A percentile compares a stretch with the other conserved stretches of the same genome.
These are phyloP conservation scores for Lophiostoma macrostomum DNA, from an alignment of 495 filamentous ascomycete genomes.

Conservation along the genomic window DNA sequence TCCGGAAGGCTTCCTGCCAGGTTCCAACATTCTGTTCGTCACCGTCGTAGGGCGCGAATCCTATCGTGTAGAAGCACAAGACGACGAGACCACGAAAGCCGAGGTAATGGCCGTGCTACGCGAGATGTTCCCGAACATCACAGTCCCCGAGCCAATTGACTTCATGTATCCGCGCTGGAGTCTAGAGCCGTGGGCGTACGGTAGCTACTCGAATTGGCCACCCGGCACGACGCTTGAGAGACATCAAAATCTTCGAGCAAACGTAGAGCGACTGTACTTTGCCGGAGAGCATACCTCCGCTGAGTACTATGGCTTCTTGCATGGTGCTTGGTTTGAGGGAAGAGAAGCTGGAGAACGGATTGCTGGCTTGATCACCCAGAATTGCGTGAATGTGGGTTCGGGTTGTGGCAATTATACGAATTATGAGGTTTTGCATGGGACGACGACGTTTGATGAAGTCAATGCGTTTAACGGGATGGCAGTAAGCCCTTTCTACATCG, in stretches of 20 bases:
- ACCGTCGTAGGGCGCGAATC: constrained; percentile 62
- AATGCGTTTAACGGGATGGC: constrained; percentile 33
- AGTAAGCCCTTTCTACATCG: constrained; percentile 31
- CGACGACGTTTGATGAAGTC: constrained; percentile 27
- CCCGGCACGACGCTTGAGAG: constrained; percentile 60
- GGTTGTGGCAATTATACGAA: constrained; percentile 30
- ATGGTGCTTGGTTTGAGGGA: constrained; percentile 65
- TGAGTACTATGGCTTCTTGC: constrained; percentile 70
- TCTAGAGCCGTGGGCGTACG: constrained; percentile 61
- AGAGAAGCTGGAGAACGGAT: constrained; percentile 52
- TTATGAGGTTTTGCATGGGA: constrained; percentile 34
- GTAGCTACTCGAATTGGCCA: constrained; percentile 75
- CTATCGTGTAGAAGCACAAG: constrained; percentile 63
- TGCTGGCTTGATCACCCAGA: constrained; percentile 42
- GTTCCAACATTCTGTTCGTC: constrained; percentile 65
- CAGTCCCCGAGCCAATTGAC: constrained; percentile 63
- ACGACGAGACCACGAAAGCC: constrained; percentile 56
- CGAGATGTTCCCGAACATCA: constrained; percentile 60
- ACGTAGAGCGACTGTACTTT: constrained; percentile 63
- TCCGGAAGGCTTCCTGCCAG: constrained; percentile 57
- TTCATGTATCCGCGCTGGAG: constrained; percentile 74
- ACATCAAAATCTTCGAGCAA: constrained; percentile 73
- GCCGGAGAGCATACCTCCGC: constrained; percentile 69
- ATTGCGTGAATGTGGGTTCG: constrained; percentile 23
- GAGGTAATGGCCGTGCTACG: constrained; percentile 62